phyloP scores from a whole-genome alignment of 2,329 filamentous ascomycete species.

The Rhexocercosporidium sp. region DNA sequence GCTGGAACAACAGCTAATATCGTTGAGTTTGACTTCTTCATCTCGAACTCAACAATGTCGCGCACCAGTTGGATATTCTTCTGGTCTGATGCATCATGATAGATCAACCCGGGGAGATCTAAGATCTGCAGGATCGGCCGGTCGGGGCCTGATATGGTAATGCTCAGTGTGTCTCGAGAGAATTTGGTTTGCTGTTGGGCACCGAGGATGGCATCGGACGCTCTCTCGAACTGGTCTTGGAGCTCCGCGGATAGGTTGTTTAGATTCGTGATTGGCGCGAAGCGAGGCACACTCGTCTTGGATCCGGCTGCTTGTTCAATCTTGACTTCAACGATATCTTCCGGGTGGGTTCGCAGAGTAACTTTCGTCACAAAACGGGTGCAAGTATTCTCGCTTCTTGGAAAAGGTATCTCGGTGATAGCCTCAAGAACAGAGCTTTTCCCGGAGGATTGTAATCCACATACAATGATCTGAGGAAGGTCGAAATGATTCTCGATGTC shows the following conservation, averaged over 20 bases:
- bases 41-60: constrained; percentile 43
- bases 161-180: constrained; percentile 18
- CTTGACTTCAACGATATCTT: constrained; percentile 20
- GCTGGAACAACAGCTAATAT: constrained; percentile 52
- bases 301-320: constrained; percentile 12
- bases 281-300: not conserved
- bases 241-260: not conserved
- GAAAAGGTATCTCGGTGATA: constrained; percentile 3
- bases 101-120: not conserved
- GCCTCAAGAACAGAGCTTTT: constrained; percentile 9
- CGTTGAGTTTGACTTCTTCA: constrained; percentile 49
- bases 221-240: not conserved
- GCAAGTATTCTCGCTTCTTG: not conserved
- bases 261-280: not conserved
- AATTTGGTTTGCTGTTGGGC: constrained; percentile 14
- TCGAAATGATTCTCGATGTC: constrained; percentile 12
- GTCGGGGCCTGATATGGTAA: constrained; percentile 1
- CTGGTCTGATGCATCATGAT: constrained; percentile 24
- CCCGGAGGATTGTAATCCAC: constrained; percentile 46
- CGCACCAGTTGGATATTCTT: constrained; percentile 40
- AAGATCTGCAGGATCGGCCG: not conserved
- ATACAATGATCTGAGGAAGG: constrained; percentile 51
- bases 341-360: constrained; percentile 32
- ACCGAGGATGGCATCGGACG: not conserved
- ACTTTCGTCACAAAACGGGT: not conserved